A percentile compares a stretch with the other conserved stretches of the same genome.
Evolutionary conservation across 2,329 filamentous ascomycete species (phyloP).

Genomic region (Xylariaceae sp.): DNA sequence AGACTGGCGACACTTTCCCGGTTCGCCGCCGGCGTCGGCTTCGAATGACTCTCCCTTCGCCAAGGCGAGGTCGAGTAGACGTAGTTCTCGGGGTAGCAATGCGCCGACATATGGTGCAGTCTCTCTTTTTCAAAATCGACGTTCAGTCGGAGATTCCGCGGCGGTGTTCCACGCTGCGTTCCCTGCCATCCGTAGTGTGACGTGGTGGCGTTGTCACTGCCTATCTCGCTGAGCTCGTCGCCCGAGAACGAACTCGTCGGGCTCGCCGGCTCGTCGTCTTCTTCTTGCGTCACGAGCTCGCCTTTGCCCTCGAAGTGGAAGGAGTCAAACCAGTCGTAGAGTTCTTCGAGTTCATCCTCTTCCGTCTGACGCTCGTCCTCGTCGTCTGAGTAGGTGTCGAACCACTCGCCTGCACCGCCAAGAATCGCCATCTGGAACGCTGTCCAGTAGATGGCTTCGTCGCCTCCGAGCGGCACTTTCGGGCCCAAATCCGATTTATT

Average conservation of each 20-base stretch:
- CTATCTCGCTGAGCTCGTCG: conserved; percentile 28
- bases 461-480: conserved; percentile 37
- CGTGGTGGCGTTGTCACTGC: conserved; percentile 25
- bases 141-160: conserved; percentile 10
- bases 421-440: conserved; percentile 61
- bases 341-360: conserved; percentile 44
- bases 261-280: conserved; percentile 31
- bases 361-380: conserved; percentile 37
- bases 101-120: conserved; percentile 20
- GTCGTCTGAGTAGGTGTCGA: conserved; percentile 40
- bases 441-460: conserved; percentile 56
- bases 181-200: conserved; percentile 26
- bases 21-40: conserved; percentile 16
- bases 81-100: not conserved
- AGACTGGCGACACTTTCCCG: conserved; percentile 40
- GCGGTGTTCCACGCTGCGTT: not conserved
- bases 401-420: conserved; percentile 50
- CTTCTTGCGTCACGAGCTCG: conserved; percentile 31
- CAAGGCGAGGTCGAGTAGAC: conserved; percentile 21
- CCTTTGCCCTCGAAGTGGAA: conserved; percentile 45
- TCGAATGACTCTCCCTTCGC: conserved; percentile 35
- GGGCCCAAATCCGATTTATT: conserved; percentile 40
- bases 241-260: conserved; percentile 29
- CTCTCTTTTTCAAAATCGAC: conserved; percentile 5
- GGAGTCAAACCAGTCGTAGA: conserved; percentile 47